phyloP scores from a whole-genome alignment of 2,329 filamentous ascomycete genomes.

The Hypocreales sp. region DNA sequence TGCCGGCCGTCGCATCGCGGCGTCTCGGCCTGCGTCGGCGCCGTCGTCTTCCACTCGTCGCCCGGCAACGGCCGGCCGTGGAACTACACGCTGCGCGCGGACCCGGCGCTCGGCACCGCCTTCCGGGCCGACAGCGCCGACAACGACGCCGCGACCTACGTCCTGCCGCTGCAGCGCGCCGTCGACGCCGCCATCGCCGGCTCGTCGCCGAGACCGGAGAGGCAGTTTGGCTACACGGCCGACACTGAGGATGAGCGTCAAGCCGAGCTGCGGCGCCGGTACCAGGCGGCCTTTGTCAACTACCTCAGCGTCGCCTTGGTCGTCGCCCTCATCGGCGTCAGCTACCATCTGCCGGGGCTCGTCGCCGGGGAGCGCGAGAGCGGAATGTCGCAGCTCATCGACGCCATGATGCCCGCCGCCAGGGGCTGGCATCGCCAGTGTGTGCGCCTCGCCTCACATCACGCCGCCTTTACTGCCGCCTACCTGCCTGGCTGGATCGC shows the following conservation, averaged over 20 bases:
- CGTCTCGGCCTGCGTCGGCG: constrained; percentile 57
- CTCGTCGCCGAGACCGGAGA: constrained; percentile 32
- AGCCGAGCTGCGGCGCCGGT: constrained; percentile 48
- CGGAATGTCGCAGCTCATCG: constrained; percentile 80
- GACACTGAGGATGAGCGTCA: constrained; percentile 51
- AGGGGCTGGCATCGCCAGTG: constrained; percentile 62
- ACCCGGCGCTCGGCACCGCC: constrained; percentile 46
- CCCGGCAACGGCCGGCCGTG: constrained; percentile 53
- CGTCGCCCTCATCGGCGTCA: constrained; percentile 63
- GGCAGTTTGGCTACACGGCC: constrained; percentile 64
- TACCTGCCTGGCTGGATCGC: constrained; percentile 76
- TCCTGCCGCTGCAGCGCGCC: constrained; percentile 64
- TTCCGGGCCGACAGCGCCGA: constrained; percentile 47
- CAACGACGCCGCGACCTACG: constrained; percentile 66
- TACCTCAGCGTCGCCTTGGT: constrained; percentile 69
- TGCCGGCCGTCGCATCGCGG: constrained; percentile 52
- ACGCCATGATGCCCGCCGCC: constrained; percentile 77
- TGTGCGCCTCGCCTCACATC: constrained; percentile 62
- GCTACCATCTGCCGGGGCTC: constrained; percentile 76
- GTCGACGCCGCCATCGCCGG: constrained; percentile 58
- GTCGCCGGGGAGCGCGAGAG: constrained; percentile 75
- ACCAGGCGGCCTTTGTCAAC: constrained; percentile 56
- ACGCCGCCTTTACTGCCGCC: constrained; percentile 64
- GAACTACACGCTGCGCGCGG: constrained; percentile 77
- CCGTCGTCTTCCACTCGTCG: constrained; percentile 60